Percentiles rank a stretch among this genome's conserved stretches.
Evolutionary conservation across 208 protist genomes (phyloP).

Genomic region (Acanthamoeba healyi): DNA sequence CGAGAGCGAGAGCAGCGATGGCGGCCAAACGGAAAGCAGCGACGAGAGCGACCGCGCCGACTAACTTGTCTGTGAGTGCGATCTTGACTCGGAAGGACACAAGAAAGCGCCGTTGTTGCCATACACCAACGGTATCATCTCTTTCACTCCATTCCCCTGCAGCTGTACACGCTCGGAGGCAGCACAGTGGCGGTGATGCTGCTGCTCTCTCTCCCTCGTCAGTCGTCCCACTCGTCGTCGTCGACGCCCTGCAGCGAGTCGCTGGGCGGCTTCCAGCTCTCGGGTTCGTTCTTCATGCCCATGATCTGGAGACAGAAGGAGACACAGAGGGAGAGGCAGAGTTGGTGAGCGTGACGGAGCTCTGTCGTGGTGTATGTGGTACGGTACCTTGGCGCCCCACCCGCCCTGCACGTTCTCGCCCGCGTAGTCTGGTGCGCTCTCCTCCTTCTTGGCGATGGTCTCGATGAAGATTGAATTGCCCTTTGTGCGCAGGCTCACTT

Average conservation of each 20-base stretch:
- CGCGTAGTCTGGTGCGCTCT: slow-evolving; percentile 54
- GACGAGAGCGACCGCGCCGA: neutral
- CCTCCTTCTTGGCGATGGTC: slow-evolving; percentile 63
- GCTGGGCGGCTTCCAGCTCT: slow-evolving; percentile 5
- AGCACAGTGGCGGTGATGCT: no score
- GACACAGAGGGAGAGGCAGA: no score
- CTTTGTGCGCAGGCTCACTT: slow-evolving; percentile 19
- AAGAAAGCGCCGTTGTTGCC: no score
- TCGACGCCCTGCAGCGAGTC: slow-evolving; percentile 31
- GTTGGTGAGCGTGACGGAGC: no score
- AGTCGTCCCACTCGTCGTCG: slow-evolving; percentile 64
- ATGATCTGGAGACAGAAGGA: no score
- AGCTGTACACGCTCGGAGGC: no score
- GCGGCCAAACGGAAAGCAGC: neutral
- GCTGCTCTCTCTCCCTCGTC: no score
- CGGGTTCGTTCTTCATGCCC: slow-evolving; percentile 10
- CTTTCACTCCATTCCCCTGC: no score
- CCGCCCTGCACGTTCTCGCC: slow-evolving; percentile 61
- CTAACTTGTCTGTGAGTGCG: no score
- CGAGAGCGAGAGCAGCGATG: neutral
- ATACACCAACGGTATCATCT: no score
- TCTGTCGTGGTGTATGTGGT: no score
- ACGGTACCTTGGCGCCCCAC: slow-evolving; percentile 36
- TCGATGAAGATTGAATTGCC: slow-evolving; percentile 45
- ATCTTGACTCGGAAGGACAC: no score